Base-by-base conservation (phyloP, 1,284 basidiomycete genomes). In the Takashimella koratensis region DNA sequence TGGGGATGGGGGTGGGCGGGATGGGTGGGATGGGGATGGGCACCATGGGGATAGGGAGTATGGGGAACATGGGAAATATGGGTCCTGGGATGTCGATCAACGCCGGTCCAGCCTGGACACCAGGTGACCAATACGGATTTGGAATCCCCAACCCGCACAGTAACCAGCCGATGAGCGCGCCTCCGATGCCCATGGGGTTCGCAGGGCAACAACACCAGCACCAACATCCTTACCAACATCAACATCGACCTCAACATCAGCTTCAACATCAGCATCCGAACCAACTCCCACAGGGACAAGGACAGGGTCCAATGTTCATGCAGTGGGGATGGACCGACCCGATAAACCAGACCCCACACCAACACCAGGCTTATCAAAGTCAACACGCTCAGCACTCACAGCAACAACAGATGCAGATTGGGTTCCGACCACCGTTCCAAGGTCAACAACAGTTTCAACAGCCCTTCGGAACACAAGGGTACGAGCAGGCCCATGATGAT, bases 1-100 rank as follows among this genome's bases (percentile, higher is more conserved):
- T 47, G 49, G 30, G 23, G 53, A 19, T 13, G 22, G 55, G 19
- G 54, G 61, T 45, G 55, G 48, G 16, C 24, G 47, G 2, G 47
- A 53, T 11, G 45, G 24, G 22, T 8, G 47, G 43, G 3, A 49
- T 53, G 53, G 23, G 30, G n/a, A 43, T 53, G 59, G 51, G 13
- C 57, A 58, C 4, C 45, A 52, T 43, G 58, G 50, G 19, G 40
- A 52, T 41, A 40, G 39, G 36, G 10, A 20, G 26, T 23, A 41
- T 47, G 40, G 27, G 13, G 22, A 26, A 10, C 43, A 47, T 52
- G 51, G 25, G 25, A 36, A 26, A 23, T 11, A 48, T 48, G 49
- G 49, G 41, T 13, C 22, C 22, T 12, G 19, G 26, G 13, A 13
- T 22, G 30, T 23, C 22, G 42, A 43, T 12, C 47, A 47, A 46